phyloP scores from a whole-genome alignment of 345 rosid genomes.

The Pelargonium nanum region DNA sequence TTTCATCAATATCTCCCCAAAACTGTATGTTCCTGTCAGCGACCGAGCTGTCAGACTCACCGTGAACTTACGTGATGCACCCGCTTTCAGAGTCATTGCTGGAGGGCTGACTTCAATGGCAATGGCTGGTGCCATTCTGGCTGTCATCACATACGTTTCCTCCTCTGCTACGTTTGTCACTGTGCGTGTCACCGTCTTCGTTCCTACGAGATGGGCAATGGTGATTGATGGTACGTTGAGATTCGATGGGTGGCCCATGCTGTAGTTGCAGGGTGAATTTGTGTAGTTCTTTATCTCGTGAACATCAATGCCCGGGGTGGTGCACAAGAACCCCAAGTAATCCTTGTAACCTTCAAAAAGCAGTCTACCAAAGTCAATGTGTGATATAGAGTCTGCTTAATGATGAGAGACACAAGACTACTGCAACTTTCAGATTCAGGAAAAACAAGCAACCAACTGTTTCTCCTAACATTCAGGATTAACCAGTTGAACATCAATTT shows the following conservation, averaged over 20 bases:
- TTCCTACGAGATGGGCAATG: conserved; percentile 62
- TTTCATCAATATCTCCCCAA: conserved; percentile 72
- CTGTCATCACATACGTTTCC: conserved; percentile 73
- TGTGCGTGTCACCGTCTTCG: conserved; percentile 52
- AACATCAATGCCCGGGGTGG: conserved; percentile 72
- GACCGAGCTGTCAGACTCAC: conserved; percentile 64
- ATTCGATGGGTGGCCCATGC: conserved; percentile 73
- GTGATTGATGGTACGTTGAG: conserved; percentile 87
- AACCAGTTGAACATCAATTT: too few relatives aligned
- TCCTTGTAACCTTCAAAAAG: conserved; percentile 57
- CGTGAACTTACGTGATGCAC: conserved; percentile 52
- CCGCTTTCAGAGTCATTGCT: conserved; percentile 68
- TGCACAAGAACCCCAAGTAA: conserved; percentile 89
- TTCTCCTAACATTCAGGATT: too few relatives aligned
- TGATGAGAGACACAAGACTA: too few relatives aligned
- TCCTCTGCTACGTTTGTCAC: conserved; percentile 77
- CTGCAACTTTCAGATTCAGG: too few relatives aligned
- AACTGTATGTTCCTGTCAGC: conserved; percentile 61
- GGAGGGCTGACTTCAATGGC: conserved; percentile 78
- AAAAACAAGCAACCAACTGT: too few relatives aligned
- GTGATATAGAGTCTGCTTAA: neutral
- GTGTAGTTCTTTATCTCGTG: conserved; percentile 79
- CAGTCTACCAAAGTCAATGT: neutral
- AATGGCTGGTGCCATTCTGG: conserved; percentile 74
- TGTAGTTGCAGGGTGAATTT: conserved; percentile 57